These are phyloP conservation scores for Metschnikowia lunata DNA, from an alignment of 805 yeast genomes.

Conservation along the genomic window DNA sequence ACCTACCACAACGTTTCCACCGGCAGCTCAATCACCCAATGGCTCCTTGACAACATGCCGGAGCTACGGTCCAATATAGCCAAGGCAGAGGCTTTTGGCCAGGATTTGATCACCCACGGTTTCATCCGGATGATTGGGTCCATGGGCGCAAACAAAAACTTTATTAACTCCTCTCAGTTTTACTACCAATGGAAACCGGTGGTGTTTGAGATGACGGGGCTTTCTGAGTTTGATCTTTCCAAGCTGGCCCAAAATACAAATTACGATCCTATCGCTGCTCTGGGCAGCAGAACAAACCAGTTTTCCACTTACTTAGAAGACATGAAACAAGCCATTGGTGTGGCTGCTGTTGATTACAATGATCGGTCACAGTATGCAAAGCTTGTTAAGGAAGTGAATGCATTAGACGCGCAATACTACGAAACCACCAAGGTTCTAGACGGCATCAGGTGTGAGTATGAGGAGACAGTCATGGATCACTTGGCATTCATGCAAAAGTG, in stretches of 20 bases:
- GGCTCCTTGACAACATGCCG: conserved; percentile 48
- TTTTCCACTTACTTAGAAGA: conserved; percentile 37
- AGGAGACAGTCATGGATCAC: conserved; percentile 69
- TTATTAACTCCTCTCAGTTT: conserved; percentile 71
- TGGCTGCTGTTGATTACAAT: conserved; percentile 35
- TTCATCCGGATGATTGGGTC: conserved; percentile 63
- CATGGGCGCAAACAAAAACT: conserved; percentile 44
- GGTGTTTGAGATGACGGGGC: conserved; percentile 49
- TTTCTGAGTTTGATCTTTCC: conserved; percentile 16
- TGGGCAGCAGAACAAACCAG: conserved; percentile 13
- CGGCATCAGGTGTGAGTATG: conserved; percentile 63
- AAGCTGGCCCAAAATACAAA: conserved; percentile 4
- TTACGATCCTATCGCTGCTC: conserved; percentile 14
- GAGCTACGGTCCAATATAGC: conserved; percentile 45
- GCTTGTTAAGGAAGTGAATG: conserved; percentile 52
- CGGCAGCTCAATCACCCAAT: conserved; percentile 57
- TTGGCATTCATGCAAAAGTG: conserved; percentile 75
- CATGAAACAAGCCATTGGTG: conserved; percentile 44
- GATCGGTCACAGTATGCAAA: conserved; percentile 52
- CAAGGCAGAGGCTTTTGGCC: conserved; percentile 70
- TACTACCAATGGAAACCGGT: conserved; percentile 77
- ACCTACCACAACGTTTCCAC: conserved; percentile 57
- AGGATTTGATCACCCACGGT: conserved; percentile 58
- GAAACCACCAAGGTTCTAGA: conserved; percentile 57
- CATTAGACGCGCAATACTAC: conserved; percentile 49